Evolutionary conservation across 805 yeast species (phyloP).

Genomic region (Spathaspora gorwiae): DNA sequence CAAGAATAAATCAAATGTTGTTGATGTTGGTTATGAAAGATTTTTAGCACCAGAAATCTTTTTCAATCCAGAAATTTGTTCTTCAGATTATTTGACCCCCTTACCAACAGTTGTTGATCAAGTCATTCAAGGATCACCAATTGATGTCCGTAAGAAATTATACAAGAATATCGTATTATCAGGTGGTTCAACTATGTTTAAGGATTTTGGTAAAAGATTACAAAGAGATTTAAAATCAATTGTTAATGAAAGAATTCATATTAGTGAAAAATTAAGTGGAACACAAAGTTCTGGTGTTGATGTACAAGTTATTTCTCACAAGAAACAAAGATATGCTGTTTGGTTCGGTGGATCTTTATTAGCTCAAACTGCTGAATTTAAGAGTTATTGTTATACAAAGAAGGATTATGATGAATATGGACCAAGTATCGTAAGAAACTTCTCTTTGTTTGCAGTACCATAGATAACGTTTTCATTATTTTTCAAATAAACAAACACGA

Average conservation of each 20-base stretch:
- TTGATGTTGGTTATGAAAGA: constrained; percentile 96
- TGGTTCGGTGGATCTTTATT: constrained; percentile 98
- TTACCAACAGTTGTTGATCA: constrained; percentile 93
- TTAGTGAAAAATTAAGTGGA: constrained; percentile 72
- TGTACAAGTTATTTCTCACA: constrained; percentile 94
- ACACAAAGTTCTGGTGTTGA: constrained; percentile 88
- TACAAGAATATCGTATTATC: constrained; percentile 93
- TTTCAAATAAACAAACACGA: not conserved
- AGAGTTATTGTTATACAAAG: constrained; percentile 94
- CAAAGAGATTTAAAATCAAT: constrained; percentile 88
- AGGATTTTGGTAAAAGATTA: constrained; percentile 94
- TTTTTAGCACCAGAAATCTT: constrained; percentile 99
- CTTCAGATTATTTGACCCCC: constrained; percentile 92
- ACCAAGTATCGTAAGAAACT: constrained; percentile 95
- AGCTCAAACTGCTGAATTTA: constrained; percentile 96
- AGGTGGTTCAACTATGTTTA: constrained; percentile 98
- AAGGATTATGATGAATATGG: constrained; percentile 97
- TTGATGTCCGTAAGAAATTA: constrained; percentile 94
- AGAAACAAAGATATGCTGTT: constrained; percentile 96
- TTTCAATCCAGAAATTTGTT: constrained; percentile 95
- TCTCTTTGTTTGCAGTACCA: constrained; percentile 89
- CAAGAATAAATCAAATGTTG: constrained; percentile 46
- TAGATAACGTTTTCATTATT: constrained; percentile 17
- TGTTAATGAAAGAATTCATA: constrained; percentile 83
- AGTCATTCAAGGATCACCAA: constrained; percentile 92